Base-by-base conservation (phyloP, 2,329 filamentous ascomycete species). In the Hypoxylon sp. region DNA sequence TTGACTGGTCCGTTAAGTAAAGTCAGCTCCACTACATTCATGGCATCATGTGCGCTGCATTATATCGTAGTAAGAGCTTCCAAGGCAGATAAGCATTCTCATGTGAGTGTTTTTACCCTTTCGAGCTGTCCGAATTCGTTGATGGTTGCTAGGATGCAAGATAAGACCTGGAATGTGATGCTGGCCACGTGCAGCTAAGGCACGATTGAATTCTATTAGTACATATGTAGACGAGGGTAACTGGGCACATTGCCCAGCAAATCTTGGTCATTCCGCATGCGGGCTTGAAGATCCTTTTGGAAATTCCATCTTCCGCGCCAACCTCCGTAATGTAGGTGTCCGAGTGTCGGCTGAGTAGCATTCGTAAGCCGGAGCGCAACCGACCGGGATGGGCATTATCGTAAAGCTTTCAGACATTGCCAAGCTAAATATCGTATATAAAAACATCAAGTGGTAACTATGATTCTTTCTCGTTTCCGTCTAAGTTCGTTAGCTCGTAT, bases 81-180 rank as follows among this genome's bases (percentile, higher is more conserved):
- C 61, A 42, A 64, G 50, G 67, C 59, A 73, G 64, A 64, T 68
- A 68, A 69, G 63, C 67, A 24, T 61, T 42, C 59, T 62, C 67
- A 63, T 67, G 63, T 68, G 58, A 68, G 63, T 68, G 37, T 68
- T 52, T 37, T 65, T 63, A 65, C 66, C 68, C 55, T 63, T 65
- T 71, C 57, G 31, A 71, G 59, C 48, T 63, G 64, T 66, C 75
- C 74, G 74, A 68, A 76, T 76, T 66, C 74, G 72, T 71, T 71
- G 61, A 51, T 60, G 63, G 64, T 62, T 63, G 61, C 66, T 47
- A 58, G 61, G 54, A 67, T 67, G 66, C 67, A 62, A 71, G 69
- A 71, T 71, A 71, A 71, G 63, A 62, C 66, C 63, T 69, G 70
- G 68, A 72, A 71, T 72, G 66, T 66, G 65, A 69, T 68, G 54